Base-by-base conservation (phyloP, 129 eudicot species). In the Kitagawia praeruptora region DNA sequence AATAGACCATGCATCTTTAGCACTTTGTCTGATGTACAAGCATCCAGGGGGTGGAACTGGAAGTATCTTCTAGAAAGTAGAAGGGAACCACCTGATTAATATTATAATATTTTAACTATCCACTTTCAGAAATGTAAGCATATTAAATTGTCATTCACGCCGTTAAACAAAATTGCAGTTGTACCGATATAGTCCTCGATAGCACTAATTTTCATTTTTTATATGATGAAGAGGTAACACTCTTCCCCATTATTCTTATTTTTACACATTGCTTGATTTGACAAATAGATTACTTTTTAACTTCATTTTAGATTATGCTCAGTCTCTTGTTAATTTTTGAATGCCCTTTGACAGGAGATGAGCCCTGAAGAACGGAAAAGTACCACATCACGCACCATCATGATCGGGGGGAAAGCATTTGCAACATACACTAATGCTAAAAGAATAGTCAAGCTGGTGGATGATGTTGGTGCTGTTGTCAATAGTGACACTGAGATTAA, bases 361-460 rank as follows among this genome's bases (percentile, higher is more conserved):
- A 96, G 91, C 86, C 93, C 93, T 40, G 98, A 92, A 81, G 96
- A 92, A 77, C 80, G 98, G 74, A 89, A 83, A 82, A 85, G 86
- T 40, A 87, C 96, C 28, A 96, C 98, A 74, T 89, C 97, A 9
- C 92, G 99, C 76, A 96, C 99, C 77, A 89, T 92, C 82, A 96
- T 96, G 99, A 96, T 96, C 41, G 99, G 99, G 77, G 99, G 99
- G 54, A 96, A 96, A 82, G 99, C 99, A 69, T 96, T 96, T 84
- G 99, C 99, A 23, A 96, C 99, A 58, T 96, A 96, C 80, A 92
- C 97, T 66, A 96, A 96, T 87, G 99, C 99, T 27, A 96, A 92
- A 85, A 89, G 99, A 85, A 96, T 96, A 77, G 99, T 96, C 56
- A 96, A 92, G 86, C 93, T 96, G 79, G 99, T 96, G 70, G 84